These are phyloP conservation scores for Neurospora tetraspora DNA, from an alignment of 495 filamentous ascomycete genomes.

Conservation along the genomic window DNA sequence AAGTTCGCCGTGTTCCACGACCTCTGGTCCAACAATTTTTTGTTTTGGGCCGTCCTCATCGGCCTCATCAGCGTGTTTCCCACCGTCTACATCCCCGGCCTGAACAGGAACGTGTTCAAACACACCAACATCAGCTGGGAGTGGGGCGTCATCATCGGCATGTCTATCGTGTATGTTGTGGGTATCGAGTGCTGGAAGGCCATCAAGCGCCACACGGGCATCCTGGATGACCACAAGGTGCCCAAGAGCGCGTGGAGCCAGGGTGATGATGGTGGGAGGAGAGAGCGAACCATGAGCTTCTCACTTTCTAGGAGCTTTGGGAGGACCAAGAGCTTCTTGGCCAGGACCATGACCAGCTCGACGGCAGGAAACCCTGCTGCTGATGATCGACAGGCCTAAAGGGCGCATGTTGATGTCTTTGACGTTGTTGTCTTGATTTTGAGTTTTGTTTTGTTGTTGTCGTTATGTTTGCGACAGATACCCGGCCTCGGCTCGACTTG, in stretches of 20 bases:
- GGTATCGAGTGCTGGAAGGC: slow-evolving; percentile 62
- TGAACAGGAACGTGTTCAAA: slow-evolving; percentile 65
- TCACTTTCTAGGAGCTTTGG: slow-evolving; percentile 36
- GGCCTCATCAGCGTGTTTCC: slow-evolving; percentile 62
- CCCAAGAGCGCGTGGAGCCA: slow-evolving; percentile 31
- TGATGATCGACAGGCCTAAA: not conserved
- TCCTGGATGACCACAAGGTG: slow-evolving; percentile 35
- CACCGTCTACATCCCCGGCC: slow-evolving; percentile 59
- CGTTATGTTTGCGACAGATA: not conserved
- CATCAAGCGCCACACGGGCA: slow-evolving; percentile 41
- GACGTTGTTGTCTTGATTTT: not conserved
- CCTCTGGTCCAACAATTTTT: slow-evolving; percentile 59
- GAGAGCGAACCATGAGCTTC: slow-evolving; percentile 26
- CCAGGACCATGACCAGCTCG: slow-evolving; percentile 6
- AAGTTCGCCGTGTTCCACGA: slow-evolving; percentile 51
- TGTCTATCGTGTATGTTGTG: slow-evolving; percentile 48
- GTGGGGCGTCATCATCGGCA: slow-evolving; percentile 54
- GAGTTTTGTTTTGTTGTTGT: not conserved
- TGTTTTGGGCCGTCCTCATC: slow-evolving; percentile 63
- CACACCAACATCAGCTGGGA: slow-evolving; percentile 66
- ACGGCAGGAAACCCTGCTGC: slow-evolving; percentile 2
- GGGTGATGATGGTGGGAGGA: slow-evolving; percentile 28
- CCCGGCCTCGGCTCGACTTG: not conserved
- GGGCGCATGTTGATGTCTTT: slow-evolving; percentile 2
- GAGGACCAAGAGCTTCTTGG: slow-evolving; percentile 13